Evolutionary conservation across 2,329 filamentous ascomycete species (phyloP), one percentile per base, ranked within the genome.

Genomic region (Ceratocystis lukuohia): DNA sequence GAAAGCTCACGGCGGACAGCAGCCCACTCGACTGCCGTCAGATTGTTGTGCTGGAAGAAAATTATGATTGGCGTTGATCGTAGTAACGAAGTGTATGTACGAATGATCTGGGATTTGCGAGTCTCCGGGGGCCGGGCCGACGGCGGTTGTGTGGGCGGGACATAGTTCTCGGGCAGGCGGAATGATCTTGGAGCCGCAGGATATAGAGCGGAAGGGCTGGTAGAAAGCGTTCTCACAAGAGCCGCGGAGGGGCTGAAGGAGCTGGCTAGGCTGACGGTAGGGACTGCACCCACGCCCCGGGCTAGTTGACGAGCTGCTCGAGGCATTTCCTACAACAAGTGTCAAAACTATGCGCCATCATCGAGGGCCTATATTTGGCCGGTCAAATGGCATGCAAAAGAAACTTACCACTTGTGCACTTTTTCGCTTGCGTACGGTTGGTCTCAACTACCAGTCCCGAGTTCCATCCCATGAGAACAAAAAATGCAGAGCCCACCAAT

Each of bases 61-160:
- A 96, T 82, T 71, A 96, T 87, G 69, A 96, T 77, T 50, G 92
- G 91, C 10, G 89, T 88, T 25, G 91, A 91, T 68, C 89, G 89
- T 67, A 96, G 84, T 69, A 96, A 80, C 61, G 92, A 94, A 64
- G 92, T 90, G 77, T 96, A 96, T 71, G 88, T 85, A 67, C 92
- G 86, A 67, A 86, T 81, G 68, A 97, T 82, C 77, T 99, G 94
- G 17, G 91, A 88, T 78, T 97, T 96, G 74, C 93, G 88, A 72
- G 88, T 88, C 74, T 96, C 88, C 61, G 92, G 84, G 22, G 87
- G 88, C 74, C 93, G 89, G 74, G 95, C 88, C 65, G 89, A 96
- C 3, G 90, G 91, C 2, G 92, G 93, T 76, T 96, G 91, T 0
- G 85, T 88, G 0, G 85, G 84, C 77, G 82, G 87, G 1, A 79